Evolutionary conservation across 2,329 filamentous ascomycete genomes (phyloP).

Genomic region (Aspergillus unguis): DNA sequence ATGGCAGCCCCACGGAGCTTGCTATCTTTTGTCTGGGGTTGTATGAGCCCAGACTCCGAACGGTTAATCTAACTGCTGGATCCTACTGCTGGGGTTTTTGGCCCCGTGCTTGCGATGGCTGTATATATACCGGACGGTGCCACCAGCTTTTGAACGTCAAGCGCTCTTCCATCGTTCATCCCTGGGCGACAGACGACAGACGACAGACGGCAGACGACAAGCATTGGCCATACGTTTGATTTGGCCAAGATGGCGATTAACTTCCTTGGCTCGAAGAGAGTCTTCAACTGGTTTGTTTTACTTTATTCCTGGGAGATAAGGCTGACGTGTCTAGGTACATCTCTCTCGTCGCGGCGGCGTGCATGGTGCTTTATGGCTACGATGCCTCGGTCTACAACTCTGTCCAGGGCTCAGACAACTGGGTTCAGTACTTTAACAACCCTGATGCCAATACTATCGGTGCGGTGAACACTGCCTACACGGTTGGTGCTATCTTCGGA

Average conservation of each 20-base stretch:
- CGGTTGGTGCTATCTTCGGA: constrained; percentile 66
- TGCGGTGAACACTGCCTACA: constrained; percentile 66
- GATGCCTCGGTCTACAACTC: constrained; percentile 73
- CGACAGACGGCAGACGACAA: no score
- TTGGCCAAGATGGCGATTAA: constrained; percentile 17
- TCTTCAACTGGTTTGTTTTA: constrained; percentile 29
- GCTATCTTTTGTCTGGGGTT: constrained; percentile 7
- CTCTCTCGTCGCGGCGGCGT: constrained; percentile 66
- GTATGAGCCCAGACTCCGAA: constrained; percentile 5
- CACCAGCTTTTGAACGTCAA: background rate
- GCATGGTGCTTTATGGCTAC: constrained; percentile 73
- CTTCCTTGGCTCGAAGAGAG: constrained; percentile 27
- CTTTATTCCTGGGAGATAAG: background rate
- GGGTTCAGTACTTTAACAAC: constrained; percentile 61
- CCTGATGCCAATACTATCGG: constrained; percentile 47
- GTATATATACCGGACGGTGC: constrained; percentile 3
- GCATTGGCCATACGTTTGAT: no score
- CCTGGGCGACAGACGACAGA: background rate
- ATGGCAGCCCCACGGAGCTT: constrained; percentile 18
- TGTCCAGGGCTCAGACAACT: constrained; percentile 64
- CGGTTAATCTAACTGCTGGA: constrained; percentile 14
- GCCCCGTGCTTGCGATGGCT: background rate
- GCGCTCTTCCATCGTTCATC: constrained; percentile 6
- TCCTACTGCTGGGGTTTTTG: constrained; percentile 14
- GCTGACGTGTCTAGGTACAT: constrained; percentile 53